phyloP scores from a whole-genome alignment of 139 green algal species.

The Raphidocelis subcapitata region DNA sequence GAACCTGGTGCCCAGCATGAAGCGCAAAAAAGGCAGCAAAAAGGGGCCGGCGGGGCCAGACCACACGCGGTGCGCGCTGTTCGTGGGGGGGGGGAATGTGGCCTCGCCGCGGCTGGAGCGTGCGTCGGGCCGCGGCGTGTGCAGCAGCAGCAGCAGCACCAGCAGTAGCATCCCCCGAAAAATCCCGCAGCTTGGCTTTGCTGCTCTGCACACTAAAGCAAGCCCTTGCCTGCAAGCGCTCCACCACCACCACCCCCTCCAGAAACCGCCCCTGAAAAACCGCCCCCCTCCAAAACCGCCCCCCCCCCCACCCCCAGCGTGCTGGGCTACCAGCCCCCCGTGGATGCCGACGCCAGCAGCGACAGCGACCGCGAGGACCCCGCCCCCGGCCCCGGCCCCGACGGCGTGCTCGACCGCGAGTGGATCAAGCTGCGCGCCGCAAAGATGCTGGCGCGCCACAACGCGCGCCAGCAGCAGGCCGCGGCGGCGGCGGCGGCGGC shows the following conservation, averaged over 20 bases:
- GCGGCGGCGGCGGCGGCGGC: slow-evolving; percentile 7
- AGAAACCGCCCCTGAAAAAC: no score
- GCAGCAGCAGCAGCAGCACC: no score
- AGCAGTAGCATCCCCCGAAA: no score
- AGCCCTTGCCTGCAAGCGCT: no score
- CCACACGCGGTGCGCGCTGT: background rate
- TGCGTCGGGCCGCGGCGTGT: no score
- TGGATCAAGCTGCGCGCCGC: slow-evolving; percentile 50
- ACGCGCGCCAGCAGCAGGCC: slow-evolving; percentile 13
- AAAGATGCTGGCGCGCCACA: slow-evolving; percentile 38
- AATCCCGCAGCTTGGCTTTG: no score
- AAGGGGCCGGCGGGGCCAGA: slow-evolving; percentile 29
- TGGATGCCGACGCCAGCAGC: slow-evolving; percentile 24
- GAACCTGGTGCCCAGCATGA: slow-evolving; percentile 38
- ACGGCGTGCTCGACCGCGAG: slow-evolving; percentile 46
- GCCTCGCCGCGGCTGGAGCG: no score
- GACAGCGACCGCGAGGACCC: slow-evolving; percentile 15
- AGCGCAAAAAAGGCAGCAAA: slow-evolving; percentile 74
- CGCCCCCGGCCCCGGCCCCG: slow-evolving; percentile 20
- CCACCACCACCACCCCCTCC: no score
- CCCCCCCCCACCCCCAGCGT: slow-evolving; percentile 30
- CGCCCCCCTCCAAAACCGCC: no score
- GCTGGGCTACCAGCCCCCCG: slow-evolving; percentile 54
- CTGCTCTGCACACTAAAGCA: no score
- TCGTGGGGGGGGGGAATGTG: no score